Evolutionary conservation across 257 asterid species (phyloP), one percentile per base, ranked within the genome.

Genomic region (Catharanthus roseus): DNA sequence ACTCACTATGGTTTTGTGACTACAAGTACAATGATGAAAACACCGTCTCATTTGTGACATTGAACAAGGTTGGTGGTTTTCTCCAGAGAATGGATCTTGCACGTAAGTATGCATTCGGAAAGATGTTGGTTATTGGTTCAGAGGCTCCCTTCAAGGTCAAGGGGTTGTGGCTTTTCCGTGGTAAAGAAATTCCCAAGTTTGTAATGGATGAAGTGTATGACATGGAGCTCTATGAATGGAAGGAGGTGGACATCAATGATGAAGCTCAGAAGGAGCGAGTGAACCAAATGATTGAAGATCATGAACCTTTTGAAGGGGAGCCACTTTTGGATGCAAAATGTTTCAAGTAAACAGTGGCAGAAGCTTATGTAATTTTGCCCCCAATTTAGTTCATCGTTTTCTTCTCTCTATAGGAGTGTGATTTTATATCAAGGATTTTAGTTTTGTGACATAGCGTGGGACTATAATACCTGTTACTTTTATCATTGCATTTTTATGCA

Each of bases 1-100:
- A 93, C 85, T 93, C 97, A 13, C 89, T 93, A 4, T 93, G 97
- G 99, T 93, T 93, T 84, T 93, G 99, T 29, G 86, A 93, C 65
- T 93, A 93, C 86, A 93, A 93, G 70, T 93, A 91, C 88, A 85
- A 93, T 6, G 96, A 93, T 36, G 99, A 93, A 58, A 93, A 93
- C 84, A 85, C 78, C 0, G 97, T 93, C 19, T 89, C 98, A 0
- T 93, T 85, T 55, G 96, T 93, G 61, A 93, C 99, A 8, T 23
- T 91, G 87, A 93, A 93, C 90, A 93, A 93, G 78, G 97, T 93
- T 50, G 71, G 97, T 33, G 99, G 99, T 0, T 93, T 93, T 60
- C 88, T 93, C 65, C 99, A 93, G 80, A 79, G 99, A 44, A 89
- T 93, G 99, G 97, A 93, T 79, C 78, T 93, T 83, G 90, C 88